Evolutionary conservation across 768 basidiomycete genomes (phyloP), one percentile per base, ranked within the genome.

Genomic region (Rubroboletus satanas): DNA sequence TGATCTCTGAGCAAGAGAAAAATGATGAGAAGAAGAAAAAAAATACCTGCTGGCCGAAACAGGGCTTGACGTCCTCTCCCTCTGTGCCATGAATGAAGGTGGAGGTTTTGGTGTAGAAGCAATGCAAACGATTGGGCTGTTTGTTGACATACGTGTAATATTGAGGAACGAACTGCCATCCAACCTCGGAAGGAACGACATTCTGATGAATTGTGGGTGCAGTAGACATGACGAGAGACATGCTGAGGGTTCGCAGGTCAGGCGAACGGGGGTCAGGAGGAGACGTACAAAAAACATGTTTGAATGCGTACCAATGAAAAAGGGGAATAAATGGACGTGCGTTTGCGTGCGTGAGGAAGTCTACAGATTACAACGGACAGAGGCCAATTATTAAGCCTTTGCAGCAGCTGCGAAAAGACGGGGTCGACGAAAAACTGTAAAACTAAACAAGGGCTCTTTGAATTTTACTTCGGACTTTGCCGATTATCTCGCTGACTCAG

Each of bases 131-230:
- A 75, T 90, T 79, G 67, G 96, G 96, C 59, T 94, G 87, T 77
- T 97, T 94, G 84, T 98, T 97, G 73, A 99, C 89, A 80, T 91
- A 96, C 65, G 91, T 96, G 78, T 99, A 99, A 78, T 98, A 98
- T 75, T 99, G 95, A 46, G 93, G 93, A 64, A 97, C 94, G 77
- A 98, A 98, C 76, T 98, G 94, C 93, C 94, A 98, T 75, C 95
- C 94, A 70, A 98, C 95, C 78, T 97, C 93, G 64, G 87, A 92
- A 73, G 90, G 90, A 78, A 87, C 77, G 78, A 90, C 85, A 69
- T 79, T 81, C 73, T 77, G 79, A 69, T 82, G 81, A 64, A 74
- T 67, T 64, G 73, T 59, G 65, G 82, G 65, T 70, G 75, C 59
- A 59, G 74, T 60, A 63, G 78, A 74, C 73, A 75, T 76, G 69